Evolutionary conservation across 495 filamentous ascomycete genomes (phyloP).

Genomic region (Neurospora terricola): DNA sequence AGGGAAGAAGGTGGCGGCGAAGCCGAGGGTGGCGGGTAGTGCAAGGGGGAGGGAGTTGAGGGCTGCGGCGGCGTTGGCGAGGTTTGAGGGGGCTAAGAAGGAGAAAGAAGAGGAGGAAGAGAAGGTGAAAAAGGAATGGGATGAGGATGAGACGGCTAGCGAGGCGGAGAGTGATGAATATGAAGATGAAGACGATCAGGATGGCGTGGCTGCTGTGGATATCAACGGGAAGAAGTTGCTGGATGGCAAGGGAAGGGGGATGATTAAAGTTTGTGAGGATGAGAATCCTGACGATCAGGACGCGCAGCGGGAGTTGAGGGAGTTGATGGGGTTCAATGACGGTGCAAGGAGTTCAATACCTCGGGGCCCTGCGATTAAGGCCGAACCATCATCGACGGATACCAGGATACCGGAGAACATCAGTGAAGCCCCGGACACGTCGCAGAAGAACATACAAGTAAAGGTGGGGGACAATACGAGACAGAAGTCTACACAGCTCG

Average conservation of each 20-base stretch:
- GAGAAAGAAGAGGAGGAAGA: slow-evolving; percentile 24
- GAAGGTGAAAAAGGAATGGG: slow-evolving; percentile 14
- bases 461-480: neutral
- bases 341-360: neutral
- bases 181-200: slow-evolving; percentile 24
- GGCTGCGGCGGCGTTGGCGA: slow-evolving; percentile 64
- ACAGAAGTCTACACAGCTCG: neutral
- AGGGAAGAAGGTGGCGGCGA: slow-evolving; percentile 47
- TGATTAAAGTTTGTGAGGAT: slow-evolving; percentile 64
- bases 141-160: slow-evolving; percentile 29
- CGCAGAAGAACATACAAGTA: neutral
- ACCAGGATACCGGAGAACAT: neutral
- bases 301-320: slow-evolving; percentile 49
- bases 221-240: slow-evolving; percentile 49
- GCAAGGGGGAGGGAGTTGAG: slow-evolving; percentile 61
- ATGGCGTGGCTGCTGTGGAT: slow-evolving; percentile 36
- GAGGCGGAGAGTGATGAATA: slow-evolving; percentile 32
- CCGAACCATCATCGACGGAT: neutral
- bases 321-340: slow-evolving; percentile 30
- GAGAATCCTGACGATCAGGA: slow-evolving; percentile 53
- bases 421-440: neutral
- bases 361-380: neutral
- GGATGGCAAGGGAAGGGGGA: slow-evolving; percentile 47
- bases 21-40: slow-evolving; percentile 62
- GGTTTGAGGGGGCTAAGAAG: slow-evolving; percentile 53